Conservation (phyloP, 305 asterid species). For the Ilex paraguariensis region DNA sequence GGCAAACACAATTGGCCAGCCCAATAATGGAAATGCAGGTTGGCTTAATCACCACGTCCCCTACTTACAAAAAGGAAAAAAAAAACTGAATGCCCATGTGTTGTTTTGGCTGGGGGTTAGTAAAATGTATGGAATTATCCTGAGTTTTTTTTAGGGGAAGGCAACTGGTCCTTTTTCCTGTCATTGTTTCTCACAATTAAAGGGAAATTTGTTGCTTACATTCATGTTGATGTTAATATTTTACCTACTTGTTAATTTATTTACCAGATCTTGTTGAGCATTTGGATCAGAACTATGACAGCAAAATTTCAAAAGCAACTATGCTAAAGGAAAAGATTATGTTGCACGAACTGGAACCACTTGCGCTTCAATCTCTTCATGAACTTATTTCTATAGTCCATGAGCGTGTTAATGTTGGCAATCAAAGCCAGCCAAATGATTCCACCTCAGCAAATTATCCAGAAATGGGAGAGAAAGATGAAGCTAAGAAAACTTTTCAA, state of each 20-base stretch:
- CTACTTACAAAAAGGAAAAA: no score
- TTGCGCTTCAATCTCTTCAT: conserved; percentile 52
- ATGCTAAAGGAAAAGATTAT: conserved; percentile 29
- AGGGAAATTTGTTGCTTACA: no score
- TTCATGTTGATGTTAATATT: no score
- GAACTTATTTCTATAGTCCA: conserved; percentile 76
- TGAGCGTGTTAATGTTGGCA: conserved; percentile 24
- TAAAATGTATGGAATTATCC: no score
- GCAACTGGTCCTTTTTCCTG: no score
- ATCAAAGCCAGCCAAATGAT: conserved; percentile 38
- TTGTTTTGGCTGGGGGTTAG: no score
- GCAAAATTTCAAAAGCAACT: conserved; percentile 29
- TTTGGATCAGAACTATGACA: conserved; percentile 24
- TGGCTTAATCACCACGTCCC: neutral
- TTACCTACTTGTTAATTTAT: neutral
- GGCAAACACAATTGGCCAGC: conserved; percentile 30
- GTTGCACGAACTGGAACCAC: conserved; percentile 60
- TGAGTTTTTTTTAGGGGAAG: no score
- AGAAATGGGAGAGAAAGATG: conserved; percentile 30
- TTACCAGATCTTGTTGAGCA: conserved; percentile 30
- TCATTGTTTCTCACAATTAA: no score
- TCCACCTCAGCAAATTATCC: conserved; percentile 27
- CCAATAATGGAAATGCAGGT: conserved; percentile 26
- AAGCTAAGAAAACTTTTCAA: conserved; percentile 21
- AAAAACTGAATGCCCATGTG: no score